Conservation (phyloP, 2,329 filamentous ascomycete species). For the Bimuria novae-zelandiae region DNA sequence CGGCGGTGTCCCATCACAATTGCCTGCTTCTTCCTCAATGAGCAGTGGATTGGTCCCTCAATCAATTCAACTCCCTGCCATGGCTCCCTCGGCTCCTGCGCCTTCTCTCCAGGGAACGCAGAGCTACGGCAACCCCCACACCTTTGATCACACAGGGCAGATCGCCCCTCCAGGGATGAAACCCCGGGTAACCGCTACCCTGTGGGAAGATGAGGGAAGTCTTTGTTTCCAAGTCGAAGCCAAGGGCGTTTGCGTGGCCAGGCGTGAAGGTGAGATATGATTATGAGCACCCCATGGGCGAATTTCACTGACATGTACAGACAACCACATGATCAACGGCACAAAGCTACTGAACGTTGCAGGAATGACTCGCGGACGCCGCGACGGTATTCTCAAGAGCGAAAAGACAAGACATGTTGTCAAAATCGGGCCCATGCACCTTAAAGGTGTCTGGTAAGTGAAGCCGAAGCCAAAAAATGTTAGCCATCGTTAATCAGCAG, state of each 20-base stretch:
- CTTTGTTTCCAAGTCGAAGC: slow-evolving; percentile 98
- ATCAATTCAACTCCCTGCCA: slow-evolving; percentile 65
- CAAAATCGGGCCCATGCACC: slow-evolving; percentile 98
- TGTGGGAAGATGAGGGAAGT: slow-evolving; percentile 98
- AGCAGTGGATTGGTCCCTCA: slow-evolving; percentile 68
- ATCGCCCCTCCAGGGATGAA: slow-evolving; percentile 93
- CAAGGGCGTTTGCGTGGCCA: slow-evolving; percentile 91
- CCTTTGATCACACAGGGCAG: slow-evolving; percentile 89
- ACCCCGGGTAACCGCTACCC: slow-evolving; percentile 89
- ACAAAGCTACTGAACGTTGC: slow-evolving; percentile 97
- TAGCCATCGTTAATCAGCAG: slow-evolving; percentile 11
- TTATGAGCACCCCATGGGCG: too few relatives aligned
- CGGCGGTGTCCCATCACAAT: slow-evolving; percentile 76
- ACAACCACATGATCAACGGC: slow-evolving; percentile 99
- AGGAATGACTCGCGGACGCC: slow-evolving; percentile 93
- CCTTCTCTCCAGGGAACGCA: slow-evolving; percentile 36
- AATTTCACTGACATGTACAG: slow-evolving; percentile 51
- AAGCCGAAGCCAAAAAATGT: not conserved
- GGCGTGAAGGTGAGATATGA: slow-evolving; percentile 75
- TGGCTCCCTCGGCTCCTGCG: slow-evolving; percentile 39
- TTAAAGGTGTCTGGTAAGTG: slow-evolving; percentile 70
- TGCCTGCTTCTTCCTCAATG: slow-evolving; percentile 73
- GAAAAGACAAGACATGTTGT: slow-evolving; percentile 97
- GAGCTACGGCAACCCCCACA: slow-evolving; percentile 48
- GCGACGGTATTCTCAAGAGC: slow-evolving; percentile 96